phyloP scores from a whole-genome alignment of 225 moss, liverwort and hornwort species.

The Thuidium tamariscinum region DNA sequence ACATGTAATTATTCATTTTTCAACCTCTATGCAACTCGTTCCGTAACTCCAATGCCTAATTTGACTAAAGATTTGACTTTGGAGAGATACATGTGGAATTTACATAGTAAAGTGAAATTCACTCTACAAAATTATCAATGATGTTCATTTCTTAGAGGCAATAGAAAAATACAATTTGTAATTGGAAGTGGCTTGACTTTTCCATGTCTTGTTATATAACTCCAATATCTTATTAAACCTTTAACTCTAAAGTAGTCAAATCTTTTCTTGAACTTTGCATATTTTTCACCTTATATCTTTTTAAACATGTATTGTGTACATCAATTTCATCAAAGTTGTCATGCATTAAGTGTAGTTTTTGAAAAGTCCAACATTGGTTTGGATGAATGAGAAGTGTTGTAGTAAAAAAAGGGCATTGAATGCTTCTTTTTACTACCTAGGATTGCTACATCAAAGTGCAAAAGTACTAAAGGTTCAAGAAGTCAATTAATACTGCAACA shows the following conservation, averaged over 20 bases:
- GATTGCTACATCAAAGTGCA: fast-evolving
- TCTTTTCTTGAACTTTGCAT: background rate
- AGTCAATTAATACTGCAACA: no score
- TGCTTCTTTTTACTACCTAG: background rate
- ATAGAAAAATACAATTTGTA: background rate
- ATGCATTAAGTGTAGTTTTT: background rate
- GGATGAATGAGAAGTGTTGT: background rate
- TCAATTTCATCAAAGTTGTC: background rate
- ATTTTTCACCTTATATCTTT: no score
- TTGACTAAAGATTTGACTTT: background rate
- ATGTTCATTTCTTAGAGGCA: background rate
- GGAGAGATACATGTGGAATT: fast-evolving
- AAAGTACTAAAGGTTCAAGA: fast-evolving
- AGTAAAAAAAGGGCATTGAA: background rate
- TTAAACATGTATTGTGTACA: background rate
- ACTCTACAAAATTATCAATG: background rate
- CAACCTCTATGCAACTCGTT: no score
- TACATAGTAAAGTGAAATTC: background rate
- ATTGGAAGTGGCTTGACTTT: background rate
- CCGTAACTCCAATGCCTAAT: background rate
- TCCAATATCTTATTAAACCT: background rate
- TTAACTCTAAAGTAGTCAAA: fast-evolving
- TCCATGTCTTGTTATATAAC: background rate
- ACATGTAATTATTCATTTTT: background rate
- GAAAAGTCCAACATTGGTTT: background rate